A percentile compares a stretch with the other conserved stretches of the same genome.
phyloP scores from a whole-genome alignment of 139 green algal species.

The Pseudopediastrum boryanum region DNA sequence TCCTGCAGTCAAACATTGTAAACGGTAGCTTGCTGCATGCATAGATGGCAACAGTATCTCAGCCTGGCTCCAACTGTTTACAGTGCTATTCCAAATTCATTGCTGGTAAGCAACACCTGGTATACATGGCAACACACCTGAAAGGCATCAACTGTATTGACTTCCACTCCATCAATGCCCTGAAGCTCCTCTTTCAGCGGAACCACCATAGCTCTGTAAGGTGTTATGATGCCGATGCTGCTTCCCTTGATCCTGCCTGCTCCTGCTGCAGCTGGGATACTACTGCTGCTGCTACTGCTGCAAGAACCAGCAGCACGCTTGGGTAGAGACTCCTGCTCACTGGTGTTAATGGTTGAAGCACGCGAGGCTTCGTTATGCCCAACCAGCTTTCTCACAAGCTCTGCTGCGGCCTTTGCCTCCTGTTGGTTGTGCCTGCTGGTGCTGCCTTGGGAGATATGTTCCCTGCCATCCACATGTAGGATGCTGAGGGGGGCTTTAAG shows the following conservation, averaged over 20 bases:
- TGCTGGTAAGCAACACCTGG: too few relatives aligned
- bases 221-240: conserved; percentile 16
- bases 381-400: not conserved
- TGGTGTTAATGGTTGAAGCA: too few relatives aligned
- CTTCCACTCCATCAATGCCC: not conserved
- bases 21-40: too few relatives aligned
- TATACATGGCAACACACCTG: not conserved
- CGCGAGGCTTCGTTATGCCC: too few relatives aligned
- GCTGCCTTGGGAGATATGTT: not conserved
- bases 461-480: conserved; percentile 5
- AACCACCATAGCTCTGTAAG: conserved; percentile 9
- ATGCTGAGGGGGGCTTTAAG: conserved; percentile 16
- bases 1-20: not conserved
- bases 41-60: too few relatives aligned
- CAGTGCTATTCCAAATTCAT: too few relatives aligned
- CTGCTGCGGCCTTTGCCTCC: not conserved
- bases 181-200: not conserved
- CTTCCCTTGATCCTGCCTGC: not conserved
- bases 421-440: not conserved
- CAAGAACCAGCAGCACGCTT: too few relatives aligned
- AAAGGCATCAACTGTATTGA: conserved; percentile 54
- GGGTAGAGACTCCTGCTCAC: too few relatives aligned
- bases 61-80: too few relatives aligned
- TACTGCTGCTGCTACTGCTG: not conserved
- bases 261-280: not conserved